Conservation (phyloP, 441 rosid species). For the Hura crepitans region DNA sequence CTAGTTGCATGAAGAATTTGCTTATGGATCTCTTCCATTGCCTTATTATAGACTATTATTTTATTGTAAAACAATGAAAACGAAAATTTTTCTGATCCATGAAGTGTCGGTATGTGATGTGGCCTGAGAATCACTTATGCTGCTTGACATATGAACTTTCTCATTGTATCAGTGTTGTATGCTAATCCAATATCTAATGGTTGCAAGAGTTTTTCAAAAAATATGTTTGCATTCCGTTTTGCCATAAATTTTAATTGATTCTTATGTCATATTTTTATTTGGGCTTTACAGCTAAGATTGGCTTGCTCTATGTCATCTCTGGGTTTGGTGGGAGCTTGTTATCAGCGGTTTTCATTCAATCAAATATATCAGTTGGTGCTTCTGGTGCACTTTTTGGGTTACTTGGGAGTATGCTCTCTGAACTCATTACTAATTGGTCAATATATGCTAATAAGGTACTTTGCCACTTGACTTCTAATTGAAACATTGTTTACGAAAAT, state of each 20-base stretch:
- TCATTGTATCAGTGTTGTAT: neutral
- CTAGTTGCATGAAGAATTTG: neutral
- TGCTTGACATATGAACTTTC: neutral
- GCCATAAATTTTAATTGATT: neutral
- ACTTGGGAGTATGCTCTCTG: constrained; percentile 87
- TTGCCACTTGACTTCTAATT: constrained; percentile 3
- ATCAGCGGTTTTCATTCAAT: constrained; percentile 75
- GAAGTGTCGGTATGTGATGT: neutral
- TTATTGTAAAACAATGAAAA: neutral
- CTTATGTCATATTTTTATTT: constrained; percentile 18
- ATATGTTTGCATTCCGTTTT: neutral
- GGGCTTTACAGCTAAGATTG: constrained; percentile 49
- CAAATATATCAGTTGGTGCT: constrained; percentile 79
- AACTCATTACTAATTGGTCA: constrained; percentile 85
- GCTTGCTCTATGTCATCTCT: constrained; percentile 67
- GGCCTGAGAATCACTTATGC: neutral
- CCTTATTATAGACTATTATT: neutral
- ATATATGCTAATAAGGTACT: constrained; percentile 70
- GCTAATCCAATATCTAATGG: neutral
- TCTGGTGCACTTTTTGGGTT: constrained; percentile 91
- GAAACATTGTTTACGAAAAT: neutral
- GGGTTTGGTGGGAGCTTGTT: constrained; percentile 90
- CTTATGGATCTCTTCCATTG: neutral
- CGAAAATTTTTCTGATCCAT: neutral
- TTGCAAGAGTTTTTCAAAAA: neutral